Conservation (phyloP, 768 basidiomycete species). For the Calocybe indica region DNA sequence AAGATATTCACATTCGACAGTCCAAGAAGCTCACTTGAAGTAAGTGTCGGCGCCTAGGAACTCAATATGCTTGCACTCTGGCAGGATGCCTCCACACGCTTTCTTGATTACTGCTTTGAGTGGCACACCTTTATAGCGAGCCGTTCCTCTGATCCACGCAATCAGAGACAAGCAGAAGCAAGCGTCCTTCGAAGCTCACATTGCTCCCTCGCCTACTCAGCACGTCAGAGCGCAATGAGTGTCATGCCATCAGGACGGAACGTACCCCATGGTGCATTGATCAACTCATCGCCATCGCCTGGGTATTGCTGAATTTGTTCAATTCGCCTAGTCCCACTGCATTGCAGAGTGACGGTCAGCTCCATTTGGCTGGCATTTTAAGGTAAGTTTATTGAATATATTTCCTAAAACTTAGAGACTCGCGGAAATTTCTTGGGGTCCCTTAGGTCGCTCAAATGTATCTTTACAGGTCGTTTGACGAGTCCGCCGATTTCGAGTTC, state of each 20-base stretch:
- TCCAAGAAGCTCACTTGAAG: slow-evolving; percentile 33
- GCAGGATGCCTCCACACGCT: slow-evolving; percentile 43
- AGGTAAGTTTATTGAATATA: neutral
- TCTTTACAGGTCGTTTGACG: slow-evolving; percentile 36
- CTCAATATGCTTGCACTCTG: slow-evolving; percentile 45
- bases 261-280: slow-evolving; percentile 44
- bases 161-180: neutral
- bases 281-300: slow-evolving; percentile 49
- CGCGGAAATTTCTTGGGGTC: slow-evolving; percentile 42
- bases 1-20: too few species aligned
- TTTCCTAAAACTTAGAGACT: slow-evolving; percentile 10
- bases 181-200: slow-evolving; percentile 21
- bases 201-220: slow-evolving; percentile 36
- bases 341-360: slow-evolving; percentile 49
- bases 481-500: slow-evolving; percentile 48
- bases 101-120: slow-evolving; percentile 48
- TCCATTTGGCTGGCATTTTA: slow-evolving; percentile 30
- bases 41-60: slow-evolving; percentile 55
- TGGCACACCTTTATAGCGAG: slow-evolving; percentile 45
- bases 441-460: slow-evolving; percentile 42
- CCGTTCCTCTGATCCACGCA: slow-evolving; percentile 34
- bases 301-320: slow-evolving; percentile 48
- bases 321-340: slow-evolving; percentile 46
- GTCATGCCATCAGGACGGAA: neutral
- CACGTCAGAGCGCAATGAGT: neutral